Base-by-base conservation (phyloP, 2,329 filamentous ascomycete genomes). In the Xylaria polymorpha region DNA sequence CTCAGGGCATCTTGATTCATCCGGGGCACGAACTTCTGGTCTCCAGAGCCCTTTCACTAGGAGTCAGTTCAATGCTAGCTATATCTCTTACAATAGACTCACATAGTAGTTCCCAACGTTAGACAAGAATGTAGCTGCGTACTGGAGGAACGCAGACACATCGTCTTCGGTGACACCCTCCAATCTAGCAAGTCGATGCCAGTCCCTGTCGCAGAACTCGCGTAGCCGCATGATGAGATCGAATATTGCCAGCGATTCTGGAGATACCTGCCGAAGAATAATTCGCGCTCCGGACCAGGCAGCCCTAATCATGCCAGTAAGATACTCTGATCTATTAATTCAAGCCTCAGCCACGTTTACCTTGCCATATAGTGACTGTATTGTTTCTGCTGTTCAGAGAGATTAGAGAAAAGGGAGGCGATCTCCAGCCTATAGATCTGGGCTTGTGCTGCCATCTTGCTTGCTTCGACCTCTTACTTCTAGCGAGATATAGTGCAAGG, bases 191-290 rank as follows among this genome's bases (percentile, higher is more conserved):
- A n/a, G n/a, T n/a, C n/a, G n/a, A n/a, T n/a, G n/a, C n/a, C n/a
- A n/a, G n/a, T n/a, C n/a, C n/a, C n/a, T n/a, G n/a, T n/a, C n/a
- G n/a, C n/a, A n/a, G n/a, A n/a, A n/a, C n/a, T n/a, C n/a, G n/a
- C n/a, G n/a, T n/a, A n/a, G n/a, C n/a, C n/a, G n/a, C 72, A 90
- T 76, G 64, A 90, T 88, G 68, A 90, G 83, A 74, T 90, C 85
- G 76, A 87, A 90, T 61, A 90, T 88, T 1, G 79, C 78, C 61
- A 83, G 80, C 0, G 85, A 86, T 74, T 90, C 88, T 6, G 86
- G 86, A 0, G 87, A 90, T 29, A 89, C 85, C 74, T 90, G 88
- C 43, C 85, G 84, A 6, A 89, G 77, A 6, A 87, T 85, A 64
- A 90, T 84, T 63, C 86, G 82, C 22, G 84, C 83, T 14, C 88